Percentiles rank a stretch among this genome's conserved stretches.
Evolutionary conservation across 345 rosid species (phyloP).

Genomic region (Eucalyptus caleyi): DNA sequence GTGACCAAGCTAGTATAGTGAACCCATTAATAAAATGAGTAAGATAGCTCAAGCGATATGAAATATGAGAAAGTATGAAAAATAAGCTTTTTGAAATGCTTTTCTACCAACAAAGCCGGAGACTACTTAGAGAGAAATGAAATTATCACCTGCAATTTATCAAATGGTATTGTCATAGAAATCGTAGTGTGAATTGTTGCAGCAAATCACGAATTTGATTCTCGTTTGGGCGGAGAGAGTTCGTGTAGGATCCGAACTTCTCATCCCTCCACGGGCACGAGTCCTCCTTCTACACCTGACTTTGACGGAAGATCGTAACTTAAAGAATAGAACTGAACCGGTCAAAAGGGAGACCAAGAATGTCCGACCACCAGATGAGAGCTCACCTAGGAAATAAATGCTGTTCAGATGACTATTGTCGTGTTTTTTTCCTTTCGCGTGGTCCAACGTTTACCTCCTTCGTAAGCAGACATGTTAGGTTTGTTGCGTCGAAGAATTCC

Average conservation of each 20-base stretch:
- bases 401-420: not conserved
- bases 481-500: not conserved
- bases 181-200: not conserved
- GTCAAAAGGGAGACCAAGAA: not conserved
- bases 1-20: not conserved
- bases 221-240: not conserved
- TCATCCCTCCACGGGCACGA: not conserved
- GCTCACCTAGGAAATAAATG: not conserved
- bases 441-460: not conserved
- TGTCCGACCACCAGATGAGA: not conserved
- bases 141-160: not conserved
- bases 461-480: not conserved
- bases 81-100: not conserved
- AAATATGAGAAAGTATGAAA: no score
- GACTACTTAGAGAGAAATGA: not conserved
- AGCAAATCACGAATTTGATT: not conserved
- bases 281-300: not conserved
- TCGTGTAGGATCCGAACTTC: not conserved
- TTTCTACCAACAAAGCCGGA: not conserved
- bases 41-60: not conserved
- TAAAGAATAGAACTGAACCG: not conserved
- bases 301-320: not conserved
- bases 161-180: not conserved
- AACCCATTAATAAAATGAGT: no score
- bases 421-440: not conserved